Evolutionary conservation across 139 green algal species (phyloP).

Genomic region (Chlorella sp.): DNA sequence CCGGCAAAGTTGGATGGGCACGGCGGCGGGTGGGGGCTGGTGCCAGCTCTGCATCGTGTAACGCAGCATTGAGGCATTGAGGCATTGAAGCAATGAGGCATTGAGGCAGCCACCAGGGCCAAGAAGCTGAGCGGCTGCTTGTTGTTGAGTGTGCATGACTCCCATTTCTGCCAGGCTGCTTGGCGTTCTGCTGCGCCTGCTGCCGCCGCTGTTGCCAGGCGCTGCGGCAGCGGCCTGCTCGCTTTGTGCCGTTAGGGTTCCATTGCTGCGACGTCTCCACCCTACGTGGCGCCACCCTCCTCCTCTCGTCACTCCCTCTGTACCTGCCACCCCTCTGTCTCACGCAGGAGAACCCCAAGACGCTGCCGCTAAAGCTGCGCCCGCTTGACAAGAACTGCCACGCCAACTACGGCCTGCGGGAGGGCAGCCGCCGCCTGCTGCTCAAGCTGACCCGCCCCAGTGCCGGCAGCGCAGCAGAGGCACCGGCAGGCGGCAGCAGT

Average conservation of each 20-base stretch:
- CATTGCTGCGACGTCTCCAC: background rate
- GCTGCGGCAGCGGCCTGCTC: background rate
- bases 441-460: slow-evolving; percentile 23
- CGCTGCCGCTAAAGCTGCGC: slow-evolving; percentile 35
- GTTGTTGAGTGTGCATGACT: too few relatives aligned
- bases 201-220: background rate
- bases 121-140: too few relatives aligned
- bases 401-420: background rate
- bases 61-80: too few relatives aligned
- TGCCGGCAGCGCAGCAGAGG: background rate
- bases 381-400: slow-evolving; percentile 34
- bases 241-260: background rate
- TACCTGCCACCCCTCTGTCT: background rate
- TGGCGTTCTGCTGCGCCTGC: background rate
- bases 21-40: too few relatives aligned
- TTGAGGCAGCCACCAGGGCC: too few relatives aligned
- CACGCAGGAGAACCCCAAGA: slow-evolving; percentile 26
- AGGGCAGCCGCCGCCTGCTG: slow-evolving; percentile 26
- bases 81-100: too few relatives aligned
- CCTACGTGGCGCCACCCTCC: background rate
- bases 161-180: too few relatives aligned
- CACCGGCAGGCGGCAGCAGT: background rate
- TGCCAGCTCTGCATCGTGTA: too few relatives aligned
- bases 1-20: too few relatives aligned
- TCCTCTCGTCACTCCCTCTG: background rate